Evolutionary conservation across 2,329 filamentous ascomycete species (phyloP).

Genomic region (Cordyceps sp.): DNA sequence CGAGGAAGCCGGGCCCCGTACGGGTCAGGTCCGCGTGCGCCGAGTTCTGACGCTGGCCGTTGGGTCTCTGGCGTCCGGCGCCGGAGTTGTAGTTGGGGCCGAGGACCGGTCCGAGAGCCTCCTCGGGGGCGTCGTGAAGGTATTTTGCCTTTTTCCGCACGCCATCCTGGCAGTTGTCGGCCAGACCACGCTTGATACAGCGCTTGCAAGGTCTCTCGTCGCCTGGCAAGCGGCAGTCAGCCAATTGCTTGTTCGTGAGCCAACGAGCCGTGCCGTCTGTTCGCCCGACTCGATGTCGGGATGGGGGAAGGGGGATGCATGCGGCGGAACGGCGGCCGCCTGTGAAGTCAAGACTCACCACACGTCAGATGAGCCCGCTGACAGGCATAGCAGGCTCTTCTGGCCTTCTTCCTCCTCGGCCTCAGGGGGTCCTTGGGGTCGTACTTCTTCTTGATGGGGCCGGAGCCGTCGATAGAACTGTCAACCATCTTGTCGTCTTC

Average conservation of each 20-base stretch:
- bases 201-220: constrained; percentile 88
- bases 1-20: constrained; percentile 28
- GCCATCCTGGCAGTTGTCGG: constrained; percentile 85
- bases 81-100: constrained; percentile 51
- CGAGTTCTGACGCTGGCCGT: constrained; percentile 29
- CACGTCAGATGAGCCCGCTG: constrained; percentile 95
- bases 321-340: neutral
- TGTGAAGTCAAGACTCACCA: constrained; percentile 48
- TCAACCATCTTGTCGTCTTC: constrained; percentile 37
- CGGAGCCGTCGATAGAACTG: constrained; percentile 27
- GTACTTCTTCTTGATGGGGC: constrained; percentile 48
- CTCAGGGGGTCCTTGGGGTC: constrained; percentile 80
- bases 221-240: constrained; percentile 36
- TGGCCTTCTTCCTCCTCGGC: constrained; percentile 86
- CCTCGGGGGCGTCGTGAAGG: constrained; percentile 84
- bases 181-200: constrained; percentile 84
- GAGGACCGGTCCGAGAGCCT: constrained; percentile 75
- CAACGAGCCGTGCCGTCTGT: too few relatives aligned
- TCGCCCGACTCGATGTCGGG: too few relatives aligned
- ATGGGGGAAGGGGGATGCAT: neutral
- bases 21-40: constrained; percentile 26
- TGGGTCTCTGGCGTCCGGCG: constrained; percentile 26
- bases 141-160: constrained; percentile 99
- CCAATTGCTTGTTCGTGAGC: too few relatives aligned
- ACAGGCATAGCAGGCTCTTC: constrained; percentile 89